A percentile compares a stretch with the other conserved stretches of the same genome.
These are phyloP conservation scores for Elongisporangium anandrum DNA, from an alignment of 352 stramenopile species.

Conservation along the genomic window DNA sequence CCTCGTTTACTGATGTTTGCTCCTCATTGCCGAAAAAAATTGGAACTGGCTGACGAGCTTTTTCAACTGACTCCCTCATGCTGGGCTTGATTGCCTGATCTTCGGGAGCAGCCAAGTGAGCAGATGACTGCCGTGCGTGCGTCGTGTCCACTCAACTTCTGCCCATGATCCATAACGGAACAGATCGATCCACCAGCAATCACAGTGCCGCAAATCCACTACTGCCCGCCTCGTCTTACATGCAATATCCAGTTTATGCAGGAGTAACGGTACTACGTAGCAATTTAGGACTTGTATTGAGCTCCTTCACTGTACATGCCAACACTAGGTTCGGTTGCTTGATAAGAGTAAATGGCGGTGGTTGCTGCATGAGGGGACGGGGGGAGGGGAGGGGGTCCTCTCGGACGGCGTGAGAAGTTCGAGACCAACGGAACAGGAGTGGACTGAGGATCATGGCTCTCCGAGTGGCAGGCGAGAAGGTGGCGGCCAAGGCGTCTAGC, in stretches of 20 bases:
- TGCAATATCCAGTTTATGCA: too few relatives aligned
- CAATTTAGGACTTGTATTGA: neutral
- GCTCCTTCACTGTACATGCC: neutral
- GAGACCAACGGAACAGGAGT: neutral
- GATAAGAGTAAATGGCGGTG: neutral
- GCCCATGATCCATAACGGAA: neutral
- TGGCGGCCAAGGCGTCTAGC: constrained; percentile 41
- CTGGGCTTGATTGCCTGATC: neutral
- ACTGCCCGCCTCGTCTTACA: neutral
- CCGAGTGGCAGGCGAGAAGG: constrained; percentile 71
- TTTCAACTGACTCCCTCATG: neutral
- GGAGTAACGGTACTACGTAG: too few relatives aligned
- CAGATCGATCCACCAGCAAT: neutral
- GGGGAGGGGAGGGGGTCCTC: neutral
- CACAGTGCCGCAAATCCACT: neutral
- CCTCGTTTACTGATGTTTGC: neutral
- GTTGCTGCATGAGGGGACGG: neutral
- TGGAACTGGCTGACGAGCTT: neutral
- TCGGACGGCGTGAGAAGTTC: neutral
- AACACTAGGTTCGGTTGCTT: neutral
- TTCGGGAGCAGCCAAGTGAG: neutral
- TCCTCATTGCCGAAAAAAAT: neutral
- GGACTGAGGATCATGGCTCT: constrained; percentile 49
- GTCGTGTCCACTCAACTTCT: neutral
- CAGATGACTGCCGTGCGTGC: neutral